Evolutionary conservation across 2,329 filamentous ascomycete species (phyloP).

Genomic region (Fusarium sp.): DNA sequence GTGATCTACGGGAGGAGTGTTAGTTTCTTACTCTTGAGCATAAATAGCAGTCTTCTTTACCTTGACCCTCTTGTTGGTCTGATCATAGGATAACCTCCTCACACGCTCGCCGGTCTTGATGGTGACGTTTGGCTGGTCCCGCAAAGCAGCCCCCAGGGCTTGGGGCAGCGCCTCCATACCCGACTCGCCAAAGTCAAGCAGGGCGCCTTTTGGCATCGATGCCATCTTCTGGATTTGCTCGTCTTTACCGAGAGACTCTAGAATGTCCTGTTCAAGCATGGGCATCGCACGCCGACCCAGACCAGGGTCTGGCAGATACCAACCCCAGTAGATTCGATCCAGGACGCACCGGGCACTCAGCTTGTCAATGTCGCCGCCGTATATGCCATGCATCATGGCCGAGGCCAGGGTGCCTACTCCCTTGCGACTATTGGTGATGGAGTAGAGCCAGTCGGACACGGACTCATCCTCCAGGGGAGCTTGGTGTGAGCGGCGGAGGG

Average conservation of each 20-base stretch:
- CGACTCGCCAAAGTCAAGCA: conserved; percentile 58
- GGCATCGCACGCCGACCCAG: conserved; percentile 62
- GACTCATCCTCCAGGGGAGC: conserved; percentile 53
- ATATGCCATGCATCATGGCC: conserved; percentile 87
- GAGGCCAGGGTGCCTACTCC: conserved; percentile 82
- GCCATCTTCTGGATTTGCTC: conserved; percentile 52
- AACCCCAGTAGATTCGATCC: conserved; percentile 52
- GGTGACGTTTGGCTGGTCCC: conserved; percentile 70
- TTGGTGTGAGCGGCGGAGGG: conserved; percentile 29
- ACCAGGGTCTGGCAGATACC: conserved; percentile 47
- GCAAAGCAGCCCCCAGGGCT: conserved; percentile 67
- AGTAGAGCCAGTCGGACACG: conserved; percentile 56
- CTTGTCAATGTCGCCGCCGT: conserved; percentile 88
- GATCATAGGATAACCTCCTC: conserved; percentile 60
- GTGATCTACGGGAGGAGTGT: conserved; percentile 34
- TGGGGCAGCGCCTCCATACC: conserved; percentile 77
- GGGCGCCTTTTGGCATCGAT: conserved; percentile 49
- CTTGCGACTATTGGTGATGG: conserved; percentile 48
- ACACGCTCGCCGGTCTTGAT: conserved; percentile 69
- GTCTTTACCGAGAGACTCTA: conserved; percentile 50
- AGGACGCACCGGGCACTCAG: conserved; percentile 79
- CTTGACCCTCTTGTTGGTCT: conserved; percentile 56
- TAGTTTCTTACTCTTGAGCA: neutral
- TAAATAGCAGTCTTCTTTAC: conserved; percentile 52
- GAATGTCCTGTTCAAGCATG: conserved; percentile 49